Conservation (phyloP, 345 rosid genomes). For the Populus ilicifolia region DNA sequence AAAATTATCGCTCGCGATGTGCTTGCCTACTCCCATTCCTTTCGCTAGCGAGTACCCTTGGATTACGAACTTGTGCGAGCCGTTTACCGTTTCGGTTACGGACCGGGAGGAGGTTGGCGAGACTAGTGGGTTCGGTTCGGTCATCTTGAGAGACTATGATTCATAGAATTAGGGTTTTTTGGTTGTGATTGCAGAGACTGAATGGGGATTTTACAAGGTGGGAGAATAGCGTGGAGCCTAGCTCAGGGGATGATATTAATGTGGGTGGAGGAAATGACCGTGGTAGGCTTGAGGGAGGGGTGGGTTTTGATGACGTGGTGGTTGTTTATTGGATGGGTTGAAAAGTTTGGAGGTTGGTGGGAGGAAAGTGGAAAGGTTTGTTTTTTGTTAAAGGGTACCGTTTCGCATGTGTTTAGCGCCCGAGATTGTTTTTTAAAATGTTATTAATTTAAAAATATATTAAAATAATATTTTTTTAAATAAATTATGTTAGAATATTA, state of each 20-base stretch:
- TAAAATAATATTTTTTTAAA: too few species aligned
- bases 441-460: too few species aligned
- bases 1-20: slow-evolving; percentile 63
- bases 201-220: not conserved
- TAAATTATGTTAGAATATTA: too few species aligned
- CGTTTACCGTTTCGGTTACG: slow-evolving; percentile 54
- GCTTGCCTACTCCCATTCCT: slow-evolving; percentile 66
- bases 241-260: not conserved
- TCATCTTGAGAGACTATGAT: not conserved
- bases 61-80: slow-evolving; percentile 49
- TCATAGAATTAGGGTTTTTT: not conserved
- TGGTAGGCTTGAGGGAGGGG: not conserved
- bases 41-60: slow-evolving; percentile 60
- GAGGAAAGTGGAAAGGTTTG: not conserved
- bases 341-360: not conserved
- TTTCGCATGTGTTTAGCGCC: too few species aligned
- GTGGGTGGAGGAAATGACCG: not conserved
- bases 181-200: not conserved
- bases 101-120: slow-evolving; percentile 47
- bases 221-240: not conserved
- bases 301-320: not conserved
- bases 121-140: slow-evolving; percentile 2
- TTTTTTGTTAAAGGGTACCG: not conserved
- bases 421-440: too few species aligned
- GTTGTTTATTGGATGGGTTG: not conserved